Evolutionary conservation across 495 filamentous ascomycete genomes (phyloP).

Genomic region (Baudoinia panamericana): DNA sequence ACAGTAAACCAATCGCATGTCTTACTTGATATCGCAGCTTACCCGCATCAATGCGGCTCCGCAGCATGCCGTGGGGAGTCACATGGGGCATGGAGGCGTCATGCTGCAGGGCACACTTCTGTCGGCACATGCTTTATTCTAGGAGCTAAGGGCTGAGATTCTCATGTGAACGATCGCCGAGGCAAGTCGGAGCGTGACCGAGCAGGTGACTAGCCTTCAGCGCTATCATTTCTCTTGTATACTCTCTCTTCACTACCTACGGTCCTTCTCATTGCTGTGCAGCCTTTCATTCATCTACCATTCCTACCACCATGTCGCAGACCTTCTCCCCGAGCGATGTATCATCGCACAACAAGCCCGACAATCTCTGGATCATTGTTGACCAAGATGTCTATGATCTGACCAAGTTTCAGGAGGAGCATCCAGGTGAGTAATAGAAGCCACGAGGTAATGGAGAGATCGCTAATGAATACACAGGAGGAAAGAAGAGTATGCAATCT

Average conservation of each 20-base stretch:
- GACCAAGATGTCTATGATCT: conserved; percentile 96
- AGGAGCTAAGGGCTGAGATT: too few relatives aligned
- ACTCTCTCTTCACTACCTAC: neutral
- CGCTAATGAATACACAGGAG: too few relatives aligned
- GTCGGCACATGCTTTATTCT: too few relatives aligned
- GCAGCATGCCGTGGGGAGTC: neutral
- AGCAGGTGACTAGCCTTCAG: neutral
- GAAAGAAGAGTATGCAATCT: conserved; percentile 72
- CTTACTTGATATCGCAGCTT: neutral
- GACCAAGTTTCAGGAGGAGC: conserved; percentile 86
- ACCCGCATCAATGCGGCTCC: neutral
- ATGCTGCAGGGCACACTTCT: too few relatives aligned
- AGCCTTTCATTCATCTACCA: neutral
- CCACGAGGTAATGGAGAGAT: conserved; percentile 14
- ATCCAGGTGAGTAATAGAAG: conserved; percentile 55
- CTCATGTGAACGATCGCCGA: too few relatives aligned
- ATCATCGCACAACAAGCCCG: conserved; percentile 73
- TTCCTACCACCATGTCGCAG: conserved; percentile 59
- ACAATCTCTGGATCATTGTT: conserved; percentile 78
- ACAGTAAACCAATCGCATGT: too few relatives aligned
- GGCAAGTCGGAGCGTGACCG: conserved; percentile 1
- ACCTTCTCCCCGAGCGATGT: conserved; percentile 75
- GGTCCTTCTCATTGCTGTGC: neutral
- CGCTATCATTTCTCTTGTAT: neutral
- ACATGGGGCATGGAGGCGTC: too few relatives aligned